Conservation (phyloP, 1,284 basidiomycete genomes). For the Fomitopsis pinicola region DNA sequence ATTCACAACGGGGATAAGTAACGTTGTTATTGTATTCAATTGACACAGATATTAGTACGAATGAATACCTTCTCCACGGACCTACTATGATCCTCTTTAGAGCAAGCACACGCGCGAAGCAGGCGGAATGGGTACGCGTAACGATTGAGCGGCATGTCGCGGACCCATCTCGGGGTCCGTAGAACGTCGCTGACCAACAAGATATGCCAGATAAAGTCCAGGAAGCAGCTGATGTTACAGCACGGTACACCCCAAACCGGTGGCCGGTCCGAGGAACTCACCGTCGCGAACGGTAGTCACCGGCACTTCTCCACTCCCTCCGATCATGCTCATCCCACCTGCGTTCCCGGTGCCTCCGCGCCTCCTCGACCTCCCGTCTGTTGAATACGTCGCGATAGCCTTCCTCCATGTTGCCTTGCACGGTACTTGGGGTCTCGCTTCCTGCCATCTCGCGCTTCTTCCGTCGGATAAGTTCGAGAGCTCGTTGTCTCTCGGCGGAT, state of each 20-base stretch:
- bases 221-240: too few species aligned
- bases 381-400: conserved; percentile 73
- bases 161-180: too few species aligned
- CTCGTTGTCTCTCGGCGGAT: conserved; percentile 67
- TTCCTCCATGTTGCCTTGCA: conserved; percentile 45
- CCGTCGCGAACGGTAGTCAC: conserved; percentile 1
- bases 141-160: too few species aligned
- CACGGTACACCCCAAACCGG: not conserved
- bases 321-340: conserved; percentile 17
- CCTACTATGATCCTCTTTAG: too few species aligned
- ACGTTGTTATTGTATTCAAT: not conserved
- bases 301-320: not conserved
- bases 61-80: not conserved
- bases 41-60: not conserved
- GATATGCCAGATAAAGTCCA: too few species aligned
- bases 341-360: conserved; percentile 36
- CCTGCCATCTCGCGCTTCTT: conserved; percentile 59
- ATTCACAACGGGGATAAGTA: not conserved
- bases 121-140: too few species aligned
- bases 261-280: not conserved
- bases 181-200: too few species aligned
- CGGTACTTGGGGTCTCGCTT: conserved; percentile 66
- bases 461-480: conserved; percentile 59
- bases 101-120: too few species aligned
- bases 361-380: conserved; percentile 63